phyloP scores from a whole-genome alignment of 129 eudicot species.

The Erigeron canadensis region DNA sequence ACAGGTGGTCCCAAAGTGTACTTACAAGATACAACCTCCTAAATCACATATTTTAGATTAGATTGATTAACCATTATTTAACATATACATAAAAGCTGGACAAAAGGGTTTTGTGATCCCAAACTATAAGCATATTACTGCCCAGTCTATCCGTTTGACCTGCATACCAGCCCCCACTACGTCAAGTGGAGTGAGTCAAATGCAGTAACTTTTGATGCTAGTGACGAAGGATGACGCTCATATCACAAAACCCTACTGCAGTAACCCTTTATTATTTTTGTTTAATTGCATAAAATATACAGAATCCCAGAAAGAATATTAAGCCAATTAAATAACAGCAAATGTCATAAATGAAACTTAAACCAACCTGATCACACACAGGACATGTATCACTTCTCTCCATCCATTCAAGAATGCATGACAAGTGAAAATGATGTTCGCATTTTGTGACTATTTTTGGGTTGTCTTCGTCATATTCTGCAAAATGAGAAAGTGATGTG shows the following conservation, averaged over 20 bases:
- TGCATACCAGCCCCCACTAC: too few species aligned
- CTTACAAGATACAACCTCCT: too few species aligned
- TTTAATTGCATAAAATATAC: background rate
- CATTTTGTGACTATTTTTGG: constrained; percentile 89
- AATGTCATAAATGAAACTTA: background rate
- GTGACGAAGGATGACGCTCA: background rate
- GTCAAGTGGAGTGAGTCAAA: too few species aligned
- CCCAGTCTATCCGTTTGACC: too few species aligned
- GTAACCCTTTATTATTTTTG: background rate
- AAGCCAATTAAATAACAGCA: background rate
- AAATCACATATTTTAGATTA: too few species aligned
- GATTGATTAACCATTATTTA: too few species aligned
- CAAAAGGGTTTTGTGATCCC: too few species aligned
- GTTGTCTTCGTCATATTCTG: constrained; percentile 89
- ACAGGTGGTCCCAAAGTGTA: background rate
- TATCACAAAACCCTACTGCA: background rate
- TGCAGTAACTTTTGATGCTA: background rate
- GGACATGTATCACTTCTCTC: constrained; percentile 96
- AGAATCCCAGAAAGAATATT: background rate
- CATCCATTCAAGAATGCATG: constrained; percentile 98
- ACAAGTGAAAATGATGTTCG: constrained; percentile 90
- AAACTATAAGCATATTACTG: too few species aligned
- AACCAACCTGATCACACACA: constrained; percentile 84
- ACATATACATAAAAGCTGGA: too few species aligned
- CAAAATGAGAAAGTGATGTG: constrained; percentile 14